A percentile compares a stretch with the other conserved stretches of the same genome.
Conservation (phyloP, 768 basidiomycete genomes). For the Lactarius tabidus region DNA sequence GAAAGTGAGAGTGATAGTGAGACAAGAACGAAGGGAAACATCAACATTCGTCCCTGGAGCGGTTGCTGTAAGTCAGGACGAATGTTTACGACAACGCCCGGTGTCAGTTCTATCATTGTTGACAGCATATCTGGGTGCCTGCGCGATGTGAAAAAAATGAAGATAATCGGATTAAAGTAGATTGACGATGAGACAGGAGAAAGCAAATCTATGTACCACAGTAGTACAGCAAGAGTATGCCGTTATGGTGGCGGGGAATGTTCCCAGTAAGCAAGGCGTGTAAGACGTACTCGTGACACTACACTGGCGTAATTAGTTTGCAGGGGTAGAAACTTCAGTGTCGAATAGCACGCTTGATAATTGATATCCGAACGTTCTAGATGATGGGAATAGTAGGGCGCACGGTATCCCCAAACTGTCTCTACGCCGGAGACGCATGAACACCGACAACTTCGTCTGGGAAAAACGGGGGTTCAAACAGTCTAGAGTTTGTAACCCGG, state of each 20-base stretch:
- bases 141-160: background rate
- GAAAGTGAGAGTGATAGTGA: background rate
- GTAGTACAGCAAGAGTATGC: too few species aligned
- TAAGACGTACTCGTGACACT: background rate
- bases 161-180: background rate
- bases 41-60: background rate
- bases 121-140: background rate
- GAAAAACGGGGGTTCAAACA: background rate
- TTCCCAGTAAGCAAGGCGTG: background rate
- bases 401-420: background rate
- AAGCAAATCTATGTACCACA: too few species aligned
- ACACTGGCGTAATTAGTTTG: background rate
- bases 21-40: background rate
- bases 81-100: background rate
- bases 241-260: background rate
- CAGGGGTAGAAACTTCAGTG: background rate
- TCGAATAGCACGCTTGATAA: too few species aligned
- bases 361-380: background rate
- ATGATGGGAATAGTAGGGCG: background rate
- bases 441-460: background rate
- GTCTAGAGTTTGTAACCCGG: background rate
- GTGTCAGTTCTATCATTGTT: background rate
- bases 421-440: background rate
- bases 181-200: background rate
- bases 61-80: background rate